phyloP scores from a whole-genome alignment of 2,329 filamentous ascomycete species.

The Penicillium paneum region DNA sequence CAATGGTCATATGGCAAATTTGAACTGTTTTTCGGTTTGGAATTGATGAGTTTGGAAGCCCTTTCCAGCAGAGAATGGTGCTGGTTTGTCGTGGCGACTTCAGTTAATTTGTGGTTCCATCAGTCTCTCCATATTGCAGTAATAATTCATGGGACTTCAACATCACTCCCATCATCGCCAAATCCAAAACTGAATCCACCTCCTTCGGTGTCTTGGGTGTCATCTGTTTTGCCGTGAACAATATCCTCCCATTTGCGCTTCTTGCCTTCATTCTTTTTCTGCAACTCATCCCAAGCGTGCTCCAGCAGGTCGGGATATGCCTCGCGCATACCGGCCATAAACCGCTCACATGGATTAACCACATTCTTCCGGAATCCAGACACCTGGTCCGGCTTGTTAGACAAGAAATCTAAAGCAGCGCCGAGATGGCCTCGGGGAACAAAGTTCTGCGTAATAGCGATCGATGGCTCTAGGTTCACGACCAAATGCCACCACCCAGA shows the following conservation, averaged over 20 bases:
- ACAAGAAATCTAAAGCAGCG: conserved; percentile 75
- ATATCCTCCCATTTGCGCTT: conserved; percentile 86
- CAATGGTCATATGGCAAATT: neutral
- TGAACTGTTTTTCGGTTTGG: neutral
- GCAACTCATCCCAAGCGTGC: conserved; percentile 62
- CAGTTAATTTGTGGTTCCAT: neutral
- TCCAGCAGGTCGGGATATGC: conserved; percentile 65
- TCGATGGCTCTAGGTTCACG: conserved; percentile 77
- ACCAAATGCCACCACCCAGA: conserved; percentile 97
- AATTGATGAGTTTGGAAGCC: neutral
- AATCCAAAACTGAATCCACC: conserved; percentile 65
- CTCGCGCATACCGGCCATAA: conserved; percentile 64
- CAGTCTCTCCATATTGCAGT: neutral
- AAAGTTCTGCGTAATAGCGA: conserved; percentile 95
- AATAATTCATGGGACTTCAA: conserved; percentile 45
- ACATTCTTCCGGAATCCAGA: conserved; percentile 77
- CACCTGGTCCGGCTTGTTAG: conserved; percentile 78
- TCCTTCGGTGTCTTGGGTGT: conserved; percentile 30
- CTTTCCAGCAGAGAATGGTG: neutral
- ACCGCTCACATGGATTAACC: conserved; percentile 69
- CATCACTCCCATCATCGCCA: conserved; percentile 55
- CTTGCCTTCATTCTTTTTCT: conserved; percentile 60
- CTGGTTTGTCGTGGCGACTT: neutral
- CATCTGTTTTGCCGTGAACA: conserved; percentile 56
- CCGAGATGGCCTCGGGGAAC: conserved; percentile 72